These are phyloP conservation scores for Gaultheria prostrata DNA, from an alignment of 148 eudicot species.

Conservation along the genomic window DNA sequence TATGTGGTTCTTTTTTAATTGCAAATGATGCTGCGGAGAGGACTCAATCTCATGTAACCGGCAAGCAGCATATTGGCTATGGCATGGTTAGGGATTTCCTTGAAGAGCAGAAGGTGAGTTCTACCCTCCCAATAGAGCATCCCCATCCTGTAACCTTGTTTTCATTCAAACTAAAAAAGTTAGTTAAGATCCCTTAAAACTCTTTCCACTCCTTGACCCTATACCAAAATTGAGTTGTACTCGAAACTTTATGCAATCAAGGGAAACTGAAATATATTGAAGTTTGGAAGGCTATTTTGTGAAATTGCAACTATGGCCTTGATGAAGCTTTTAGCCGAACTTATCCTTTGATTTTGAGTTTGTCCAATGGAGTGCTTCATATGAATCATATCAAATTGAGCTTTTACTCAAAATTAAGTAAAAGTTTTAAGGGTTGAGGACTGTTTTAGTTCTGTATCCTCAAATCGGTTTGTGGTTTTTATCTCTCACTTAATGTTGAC, in stretches of 20 bases:
- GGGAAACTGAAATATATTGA: not conserved
- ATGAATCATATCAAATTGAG: not conserved
- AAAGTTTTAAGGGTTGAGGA: not conserved
- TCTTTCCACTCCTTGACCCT: not conserved
- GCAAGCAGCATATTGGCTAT: constrained; percentile 97
- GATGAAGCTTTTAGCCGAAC: not conserved
- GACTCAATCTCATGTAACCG: constrained; percentile 93
- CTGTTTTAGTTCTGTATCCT: not conserved
- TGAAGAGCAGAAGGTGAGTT: constrained; percentile 63
- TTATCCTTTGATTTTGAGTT: not conserved
- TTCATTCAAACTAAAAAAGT: not conserved
- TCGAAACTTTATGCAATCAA: not conserved
- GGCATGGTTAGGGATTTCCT: constrained; percentile 92
- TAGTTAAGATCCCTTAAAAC: not conserved
- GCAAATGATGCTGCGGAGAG: constrained; percentile 97
- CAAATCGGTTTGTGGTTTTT: not conserved
- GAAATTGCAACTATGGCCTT: not conserved
- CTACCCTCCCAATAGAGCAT: not conserved
- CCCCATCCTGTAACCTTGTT: not conserved
- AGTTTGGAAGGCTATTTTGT: not conserved
- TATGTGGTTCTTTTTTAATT: constrained; percentile 89
- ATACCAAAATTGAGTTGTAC: not conserved
- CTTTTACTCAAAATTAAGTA: not conserved
- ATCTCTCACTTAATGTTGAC: not conserved
- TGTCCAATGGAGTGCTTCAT: not conserved